Evolutionary conservation across 129 eudicot species (phyloP).

Genomic region (Flaveria ramosissima): DNA sequence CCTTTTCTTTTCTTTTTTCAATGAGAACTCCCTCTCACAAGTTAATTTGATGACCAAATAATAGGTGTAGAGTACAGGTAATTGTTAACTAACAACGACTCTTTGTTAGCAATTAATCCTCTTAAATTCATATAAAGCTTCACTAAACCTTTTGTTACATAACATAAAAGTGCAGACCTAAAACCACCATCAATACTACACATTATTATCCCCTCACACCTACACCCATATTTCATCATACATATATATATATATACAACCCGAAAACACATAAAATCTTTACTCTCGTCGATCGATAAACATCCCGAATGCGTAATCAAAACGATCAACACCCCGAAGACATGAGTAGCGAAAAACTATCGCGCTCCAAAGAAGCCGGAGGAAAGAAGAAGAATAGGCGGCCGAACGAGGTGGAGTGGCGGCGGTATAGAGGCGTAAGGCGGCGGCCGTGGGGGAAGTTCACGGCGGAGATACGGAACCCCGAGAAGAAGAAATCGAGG

Average conservation of each 20-base stretch:
- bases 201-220: too few relatives aligned
- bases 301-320: slow-evolving; percentile 6
- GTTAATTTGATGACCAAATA: not conserved
- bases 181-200: not conserved
- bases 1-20: too few relatives aligned
- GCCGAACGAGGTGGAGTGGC: slow-evolving; percentile 26
- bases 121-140: not conserved
- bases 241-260: not conserved
- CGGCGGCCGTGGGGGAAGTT: slow-evolving; percentile 47
- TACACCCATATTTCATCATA: too few relatives aligned
- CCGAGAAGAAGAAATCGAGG: slow-evolving; percentile 42
- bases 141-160: not conserved
- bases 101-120: not conserved
- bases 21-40: too few relatives aligned
- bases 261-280: slow-evolving; percentile 17
- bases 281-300: slow-evolving; percentile 16
- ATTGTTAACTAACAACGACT: not conserved
- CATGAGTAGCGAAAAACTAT: too few relatives aligned
- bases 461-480: slow-evolving; percentile 46
- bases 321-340: not conserved
- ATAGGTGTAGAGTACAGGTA: slow-evolving; percentile 1
- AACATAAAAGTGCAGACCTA: slow-evolving; percentile 4
- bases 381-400: slow-evolving; percentile 17
- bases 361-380: not conserved
- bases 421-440: slow-evolving; percentile 43